Percentiles rank a stretch among this genome's conserved stretches.
These are phyloP conservation scores for Trichoderma aggressivum DNA, from an alignment of 2,329 filamentous ascomycete genomes.

Conservation along the genomic window DNA sequence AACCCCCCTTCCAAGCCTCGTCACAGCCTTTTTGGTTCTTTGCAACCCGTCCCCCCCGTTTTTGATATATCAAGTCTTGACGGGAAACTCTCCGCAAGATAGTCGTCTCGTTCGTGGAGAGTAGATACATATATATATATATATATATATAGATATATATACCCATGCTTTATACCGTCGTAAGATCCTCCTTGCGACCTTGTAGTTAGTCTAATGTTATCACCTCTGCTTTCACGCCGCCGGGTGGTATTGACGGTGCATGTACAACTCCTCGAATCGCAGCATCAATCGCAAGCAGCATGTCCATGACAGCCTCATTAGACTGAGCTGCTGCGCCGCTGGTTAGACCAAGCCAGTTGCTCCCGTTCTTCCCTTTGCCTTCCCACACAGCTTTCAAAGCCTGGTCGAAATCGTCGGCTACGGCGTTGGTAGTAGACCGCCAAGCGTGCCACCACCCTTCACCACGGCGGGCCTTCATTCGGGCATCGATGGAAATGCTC, in stretches of 20 bases:
- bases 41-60: not conserved
- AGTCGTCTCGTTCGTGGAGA: not conserved
- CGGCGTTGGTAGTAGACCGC: conserved; percentile 28
- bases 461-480: conserved; percentile 46
- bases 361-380: conserved; percentile 40
- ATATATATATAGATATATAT: not conserved
- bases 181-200: not conserved
- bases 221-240: not conserved
- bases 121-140: not conserved
- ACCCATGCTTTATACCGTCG: not conserved
- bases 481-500: conserved; percentile 51
- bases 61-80: not conserved
- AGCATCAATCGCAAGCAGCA: conserved; percentile 48
- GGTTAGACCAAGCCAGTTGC: conserved; percentile 47
- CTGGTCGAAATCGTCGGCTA: conserved; percentile 36
- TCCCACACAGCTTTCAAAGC: conserved; percentile 47
- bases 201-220: not conserved
- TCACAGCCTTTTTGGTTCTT: not conserved
- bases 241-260: not conserved
- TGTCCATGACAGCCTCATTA: conserved; percentile 41
- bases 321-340: conserved; percentile 45
- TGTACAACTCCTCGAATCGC: conserved; percentile 37
- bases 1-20: not conserved
- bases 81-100: not conserved
- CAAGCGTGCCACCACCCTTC: conserved; percentile 51